Conservation (phyloP, 2,329 filamentous ascomycete species). For the Chalaropsis ovoidea region DNA sequence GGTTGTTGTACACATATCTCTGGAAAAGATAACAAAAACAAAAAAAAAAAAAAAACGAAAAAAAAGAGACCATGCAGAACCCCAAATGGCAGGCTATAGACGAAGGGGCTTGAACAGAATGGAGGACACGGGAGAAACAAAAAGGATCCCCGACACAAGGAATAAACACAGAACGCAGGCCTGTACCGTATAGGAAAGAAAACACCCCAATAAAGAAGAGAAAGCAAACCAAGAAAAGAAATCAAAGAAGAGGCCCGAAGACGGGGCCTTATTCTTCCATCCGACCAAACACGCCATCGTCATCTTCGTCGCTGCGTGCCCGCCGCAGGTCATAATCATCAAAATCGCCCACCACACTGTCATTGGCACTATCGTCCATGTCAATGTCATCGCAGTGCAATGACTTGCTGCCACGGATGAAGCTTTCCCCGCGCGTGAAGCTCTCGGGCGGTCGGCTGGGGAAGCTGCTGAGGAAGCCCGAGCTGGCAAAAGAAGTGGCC, state of each 20-base stretch:
- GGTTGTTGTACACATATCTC: slow-evolving; percentile 2
- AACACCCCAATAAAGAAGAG: slow-evolving; percentile 6
- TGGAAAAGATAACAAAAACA: slow-evolving; percentile 4
- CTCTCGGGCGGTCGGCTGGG: slow-evolving; percentile 52
- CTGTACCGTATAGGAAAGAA: slow-evolving; percentile 3
- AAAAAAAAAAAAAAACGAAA: slow-evolving; percentile 8
- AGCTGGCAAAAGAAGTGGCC: slow-evolving; percentile 45
- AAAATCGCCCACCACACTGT: slow-evolving; percentile 52
- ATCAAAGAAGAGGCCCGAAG: neutral
- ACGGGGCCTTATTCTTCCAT: slow-evolving; percentile 63
- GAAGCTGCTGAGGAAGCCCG: slow-evolving; percentile 55
- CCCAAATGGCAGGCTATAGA: neutral
- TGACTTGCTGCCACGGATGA: slow-evolving; percentile 28
- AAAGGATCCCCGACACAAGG: neutral
- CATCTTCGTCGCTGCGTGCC: slow-evolving; percentile 71
- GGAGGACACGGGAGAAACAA: neutral
- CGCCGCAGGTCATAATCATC: slow-evolving; percentile 53
- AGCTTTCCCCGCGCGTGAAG: slow-evolving; percentile 51
- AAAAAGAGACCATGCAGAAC: slow-evolving; percentile 4
- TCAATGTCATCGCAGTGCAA: slow-evolving; percentile 46
- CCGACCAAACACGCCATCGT: slow-evolving; percentile 87
- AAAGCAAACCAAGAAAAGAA: slow-evolving; percentile 10
- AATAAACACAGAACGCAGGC: neutral
- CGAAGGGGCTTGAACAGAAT: neutral
- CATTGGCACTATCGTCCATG: slow-evolving; percentile 56